Conservation (phyloP, 2,329 filamentous ascomycete species). For the Xenosphaeropsis pyriputrescens region DNA sequence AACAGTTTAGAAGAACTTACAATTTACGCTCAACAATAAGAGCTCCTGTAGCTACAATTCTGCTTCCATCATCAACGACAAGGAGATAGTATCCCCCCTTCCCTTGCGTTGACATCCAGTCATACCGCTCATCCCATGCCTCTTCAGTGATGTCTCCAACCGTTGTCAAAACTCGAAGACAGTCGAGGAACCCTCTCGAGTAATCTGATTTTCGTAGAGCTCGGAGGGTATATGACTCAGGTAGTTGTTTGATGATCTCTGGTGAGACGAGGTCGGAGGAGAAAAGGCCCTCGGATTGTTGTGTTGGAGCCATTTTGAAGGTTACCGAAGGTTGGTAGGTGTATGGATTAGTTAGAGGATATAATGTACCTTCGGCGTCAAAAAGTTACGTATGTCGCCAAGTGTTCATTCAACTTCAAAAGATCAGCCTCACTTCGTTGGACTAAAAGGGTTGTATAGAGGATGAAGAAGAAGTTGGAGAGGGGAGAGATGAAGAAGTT, state of each 20-base stretch:
- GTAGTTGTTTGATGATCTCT: conserved; percentile 55
- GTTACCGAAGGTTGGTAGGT: no score
- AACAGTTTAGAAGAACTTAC: conserved; percentile 30
- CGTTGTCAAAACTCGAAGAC: conserved; percentile 79
- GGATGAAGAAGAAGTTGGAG: no score
- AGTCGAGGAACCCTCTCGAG: conserved; percentile 72
- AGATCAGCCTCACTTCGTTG: no score
- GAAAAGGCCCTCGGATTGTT: conserved; percentile 44
- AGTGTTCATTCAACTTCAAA: no score
- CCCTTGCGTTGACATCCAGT: conserved; percentile 55
- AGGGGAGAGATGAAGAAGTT: no score
- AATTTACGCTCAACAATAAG: conserved; percentile 91
- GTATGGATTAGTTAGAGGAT: no score
- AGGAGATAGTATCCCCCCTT: conserved; percentile 72
- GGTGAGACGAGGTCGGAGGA: conserved; percentile 62
- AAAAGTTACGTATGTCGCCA: no score
- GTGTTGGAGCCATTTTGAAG: no score
- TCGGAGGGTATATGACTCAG: conserved; percentile 70
- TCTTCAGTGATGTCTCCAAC: conserved; percentile 71
- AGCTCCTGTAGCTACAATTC: conserved; percentile 74
- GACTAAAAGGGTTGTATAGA: no score
- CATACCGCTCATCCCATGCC: conserved; percentile 65
- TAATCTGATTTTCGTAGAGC: conserved; percentile 69
- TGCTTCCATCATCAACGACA: conserved; percentile 59
- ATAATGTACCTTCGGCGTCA: no score